Evolutionary conservation across 768 basidiomycete species (phyloP), one percentile per base, ranked within the genome.

Genomic region (Mycena amicta): DNA sequence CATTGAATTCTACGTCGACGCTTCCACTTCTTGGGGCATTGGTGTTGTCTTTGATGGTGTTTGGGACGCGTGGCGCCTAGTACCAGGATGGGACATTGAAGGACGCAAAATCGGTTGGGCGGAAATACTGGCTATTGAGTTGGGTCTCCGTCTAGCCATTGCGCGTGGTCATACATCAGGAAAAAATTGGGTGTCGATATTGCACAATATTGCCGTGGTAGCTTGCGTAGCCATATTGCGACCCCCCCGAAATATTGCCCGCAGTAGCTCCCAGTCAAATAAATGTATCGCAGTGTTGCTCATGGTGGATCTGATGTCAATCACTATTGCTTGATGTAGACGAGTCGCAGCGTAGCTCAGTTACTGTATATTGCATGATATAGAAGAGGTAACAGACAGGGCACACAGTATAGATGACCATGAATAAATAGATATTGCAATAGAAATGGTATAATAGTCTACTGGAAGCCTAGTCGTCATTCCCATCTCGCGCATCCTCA

Each of bases 121-220:
- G 0, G 77, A 80, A 55, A 75, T 78, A 66, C 67, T 77, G 2
- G 78, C 74, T 0, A 65, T 76, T 2, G 77, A 79, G 55, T 55
- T 79, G 0, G 76, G 73, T 1, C 22, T 76, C 1, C 61, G 66
- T 3, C 62, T 72, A 0, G 52, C 74, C 2, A 56, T 75, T 5
- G 55, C 68, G 0, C 43, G 57, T 0, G 66, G 67, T 4, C 60
- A 66, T 15, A 26, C 43, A 45, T 45, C 43, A 8, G 43, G 43
- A 45, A 45, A 45, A 45, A 23, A 8, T 45, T 45, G 12, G 43
- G 13, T 15, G 20, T 23, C 43, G 20, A 45, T 45, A n/a, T 45
- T n/a, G 22, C 15, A n/a, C 5, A 16, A 45, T 45, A 45, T 15
- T 23, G 22, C 43, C 43, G 22, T 5, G 43, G 22, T 45, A 15